Evolutionary conservation across 768 basidiomycete species (phyloP).

Genomic region (Lyophyllum atratum): DNA sequence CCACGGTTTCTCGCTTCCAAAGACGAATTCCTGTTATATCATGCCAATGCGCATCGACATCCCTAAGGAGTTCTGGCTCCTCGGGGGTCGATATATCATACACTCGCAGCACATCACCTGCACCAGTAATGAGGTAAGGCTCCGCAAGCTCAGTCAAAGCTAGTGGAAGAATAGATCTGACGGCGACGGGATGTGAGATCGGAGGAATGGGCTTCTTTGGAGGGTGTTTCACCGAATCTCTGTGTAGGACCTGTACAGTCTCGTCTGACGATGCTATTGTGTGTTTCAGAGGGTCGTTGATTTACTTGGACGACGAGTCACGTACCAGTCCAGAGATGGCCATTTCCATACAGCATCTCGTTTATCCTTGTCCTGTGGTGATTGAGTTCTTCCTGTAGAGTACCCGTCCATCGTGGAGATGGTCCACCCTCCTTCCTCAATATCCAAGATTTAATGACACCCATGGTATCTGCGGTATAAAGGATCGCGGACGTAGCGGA

Average conservation of each 20-base stretch:
- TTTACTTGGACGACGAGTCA: not conserved
- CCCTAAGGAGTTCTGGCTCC: constrained; percentile 69
- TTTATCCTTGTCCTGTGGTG: constrained; percentile 86
- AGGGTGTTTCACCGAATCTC: constrained; percentile 30
- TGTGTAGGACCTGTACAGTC: constrained; percentile 64
- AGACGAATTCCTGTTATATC: constrained; percentile 77
- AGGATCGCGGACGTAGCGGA: constrained; percentile 53
- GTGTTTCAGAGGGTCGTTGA: not conserved
- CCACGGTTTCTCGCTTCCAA: constrained; percentile 61
- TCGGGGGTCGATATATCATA: constrained; percentile 75
- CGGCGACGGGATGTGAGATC: constrained; percentile 63
- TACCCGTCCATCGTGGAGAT: constrained; percentile 50
- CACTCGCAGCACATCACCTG: constrained; percentile 80
- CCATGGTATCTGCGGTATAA: constrained; percentile 92
- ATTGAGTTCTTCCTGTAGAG: constrained; percentile 54
- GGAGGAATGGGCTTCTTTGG: constrained; percentile 43
- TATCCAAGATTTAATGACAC: constrained; percentile 81
- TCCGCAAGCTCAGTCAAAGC: constrained; percentile 62
- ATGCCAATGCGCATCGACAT: constrained; percentile 88
- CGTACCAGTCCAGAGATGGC: constrained; percentile 88
- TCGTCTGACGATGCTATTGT: constrained; percentile 85
- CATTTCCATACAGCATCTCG: constrained; percentile 65
- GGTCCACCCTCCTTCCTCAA: constrained; percentile 45
- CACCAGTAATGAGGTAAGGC: constrained; percentile 78
- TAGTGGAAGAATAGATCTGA: constrained; percentile 75